Base-by-base conservation (phyloP, 148 eudicot species). In the Nepenthes gracilis region DNA sequence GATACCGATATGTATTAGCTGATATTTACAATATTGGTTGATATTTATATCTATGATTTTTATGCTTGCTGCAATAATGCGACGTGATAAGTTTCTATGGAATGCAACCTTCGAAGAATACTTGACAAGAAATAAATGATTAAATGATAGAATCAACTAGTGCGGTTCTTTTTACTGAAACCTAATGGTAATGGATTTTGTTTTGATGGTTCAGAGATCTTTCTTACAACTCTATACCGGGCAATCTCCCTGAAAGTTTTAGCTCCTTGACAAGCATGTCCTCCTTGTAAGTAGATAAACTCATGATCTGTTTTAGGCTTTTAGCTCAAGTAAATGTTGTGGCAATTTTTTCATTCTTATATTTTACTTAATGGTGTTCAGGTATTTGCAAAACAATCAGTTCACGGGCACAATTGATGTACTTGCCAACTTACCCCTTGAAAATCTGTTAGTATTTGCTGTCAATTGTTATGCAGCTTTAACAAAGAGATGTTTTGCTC, bases 311-410 rank as follows among this genome's bases (percentile, higher is more conserved):
- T n/a, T 69, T 49, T 47, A 57, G 12, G 11, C 4, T 35, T 10
- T 35, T 1, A 36, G 43, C 32, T 4, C 36, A 6, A 67, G 43
- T 49, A 33, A 36, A 59, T 47, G 36, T 55, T 51, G 2, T 13
- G 5, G 7, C 36, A 12, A 9, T 40, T 47, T 10, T 48, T 73
- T 54, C 34, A 43, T 38, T 40, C 11, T 11, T 59, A n/a, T 43
- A 9, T 55, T 38, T 10, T 52, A 32, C 10, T 47, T 11, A 33
- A 64, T 11, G 35, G 66, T 48, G 1, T 73, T 82, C 82, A 93
- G 98, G 94, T 76, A 84, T 61, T 69, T 93, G 77, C 85, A 93
- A 71, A 88, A 86, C 80, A 93, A 93, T 73, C 95, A 93, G 71
- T 93, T 93, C 74, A 84, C 96, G 7, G 98, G 98, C 70, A 74